These are phyloP conservation scores for Rhizopogon sp. DNA, from an alignment of 768 basidiomycete species.

Conservation along the genomic window DNA sequence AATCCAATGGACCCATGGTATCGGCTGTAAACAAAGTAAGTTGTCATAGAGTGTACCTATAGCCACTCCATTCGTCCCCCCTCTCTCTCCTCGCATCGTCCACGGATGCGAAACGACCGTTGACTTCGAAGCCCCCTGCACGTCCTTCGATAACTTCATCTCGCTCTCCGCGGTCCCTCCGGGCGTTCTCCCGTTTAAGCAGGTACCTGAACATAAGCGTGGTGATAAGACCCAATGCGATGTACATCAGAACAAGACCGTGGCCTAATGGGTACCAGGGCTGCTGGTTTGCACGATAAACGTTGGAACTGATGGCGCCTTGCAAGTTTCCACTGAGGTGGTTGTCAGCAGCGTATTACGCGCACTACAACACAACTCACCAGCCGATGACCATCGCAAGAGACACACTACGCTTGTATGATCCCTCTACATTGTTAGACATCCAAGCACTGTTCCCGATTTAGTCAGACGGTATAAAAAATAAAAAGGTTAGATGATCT, in stretches of 20 bases:
- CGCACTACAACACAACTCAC: conserved; percentile 27
- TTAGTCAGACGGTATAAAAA: neutral
- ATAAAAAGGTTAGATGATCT: neutral
- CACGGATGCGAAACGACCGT: conserved; percentile 52
- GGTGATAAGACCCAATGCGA: conserved; percentile 53
- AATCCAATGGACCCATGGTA: neutral
- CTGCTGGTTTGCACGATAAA: conserved; percentile 62
- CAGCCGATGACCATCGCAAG: conserved; percentile 66
- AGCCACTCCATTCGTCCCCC: conserved; percentile 74
- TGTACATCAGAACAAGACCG: conserved; percentile 69
- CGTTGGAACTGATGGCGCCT: conserved; percentile 73
- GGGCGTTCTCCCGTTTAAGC: conserved; percentile 57
- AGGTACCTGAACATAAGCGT: conserved; percentile 36
- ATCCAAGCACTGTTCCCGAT: conserved; percentile 39
- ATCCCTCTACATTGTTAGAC: conserved; percentile 70
- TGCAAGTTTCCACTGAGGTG: conserved; percentile 59
- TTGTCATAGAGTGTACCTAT: conserved; percentile 55
- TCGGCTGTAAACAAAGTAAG: no score
- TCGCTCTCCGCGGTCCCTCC: conserved; percentile 61
- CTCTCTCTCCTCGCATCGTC: conserved; percentile 65
- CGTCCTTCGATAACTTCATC: conserved; percentile 54
- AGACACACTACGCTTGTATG: conserved; percentile 70
- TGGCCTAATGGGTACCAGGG: conserved; percentile 65
- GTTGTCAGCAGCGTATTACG: neutral
- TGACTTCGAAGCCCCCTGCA: conserved; percentile 37